Percentiles rank a stretch among this genome's conserved stretches.
Evolutionary conservation across 371 early-diverging fungal genomes (phyloP).

Genomic region (Syncephalastrum racemosum): DNA sequence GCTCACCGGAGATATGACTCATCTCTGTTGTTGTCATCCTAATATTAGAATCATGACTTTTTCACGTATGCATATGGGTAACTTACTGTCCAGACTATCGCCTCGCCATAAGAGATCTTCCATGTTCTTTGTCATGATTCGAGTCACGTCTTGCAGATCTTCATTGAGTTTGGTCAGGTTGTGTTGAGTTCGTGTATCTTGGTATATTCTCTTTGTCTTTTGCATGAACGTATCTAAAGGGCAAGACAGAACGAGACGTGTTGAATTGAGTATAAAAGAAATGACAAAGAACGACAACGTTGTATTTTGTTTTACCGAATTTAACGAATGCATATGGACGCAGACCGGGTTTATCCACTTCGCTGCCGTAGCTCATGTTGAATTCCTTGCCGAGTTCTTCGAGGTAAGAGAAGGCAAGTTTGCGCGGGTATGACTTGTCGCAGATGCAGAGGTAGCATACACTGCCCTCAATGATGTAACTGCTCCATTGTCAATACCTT

Average conservation of each 20-base stretch:
- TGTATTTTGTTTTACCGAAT: conserved; percentile 69
- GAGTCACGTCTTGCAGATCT: conserved; percentile 93
- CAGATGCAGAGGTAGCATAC: conserved; percentile 94
- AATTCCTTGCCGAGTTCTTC: conserved; percentile 96
- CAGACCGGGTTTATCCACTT: conserved; percentile 80
- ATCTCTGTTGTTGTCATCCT: conserved; percentile 20
- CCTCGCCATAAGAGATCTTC: conserved; percentile 95
- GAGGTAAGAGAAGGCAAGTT: conserved; percentile 92
- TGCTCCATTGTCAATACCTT: too few relatives aligned
- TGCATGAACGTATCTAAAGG: conserved; percentile 91
- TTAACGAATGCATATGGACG: conserved; percentile 97
- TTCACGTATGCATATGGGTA: too few relatives aligned
- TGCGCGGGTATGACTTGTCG: conserved; percentile 93
- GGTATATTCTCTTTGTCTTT: conserved; percentile 93
- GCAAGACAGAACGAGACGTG: neutral
- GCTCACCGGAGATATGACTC: conserved; percentile 53
- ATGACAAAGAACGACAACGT: neutral
- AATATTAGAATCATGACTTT: too few relatives aligned
- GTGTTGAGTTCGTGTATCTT: conserved; percentile 91
- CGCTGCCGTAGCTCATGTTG: conserved; percentile 85
- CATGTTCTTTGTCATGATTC: conserved; percentile 98
- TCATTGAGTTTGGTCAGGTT: conserved; percentile 93
- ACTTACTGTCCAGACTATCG: conserved; percentile 76
- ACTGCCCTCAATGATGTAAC: conserved; percentile 92
- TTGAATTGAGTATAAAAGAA: neutral